Evolutionary conservation across 2,329 filamentous ascomycete species (phyloP).

Genomic region (Penicillium griseofulvum): DNA sequence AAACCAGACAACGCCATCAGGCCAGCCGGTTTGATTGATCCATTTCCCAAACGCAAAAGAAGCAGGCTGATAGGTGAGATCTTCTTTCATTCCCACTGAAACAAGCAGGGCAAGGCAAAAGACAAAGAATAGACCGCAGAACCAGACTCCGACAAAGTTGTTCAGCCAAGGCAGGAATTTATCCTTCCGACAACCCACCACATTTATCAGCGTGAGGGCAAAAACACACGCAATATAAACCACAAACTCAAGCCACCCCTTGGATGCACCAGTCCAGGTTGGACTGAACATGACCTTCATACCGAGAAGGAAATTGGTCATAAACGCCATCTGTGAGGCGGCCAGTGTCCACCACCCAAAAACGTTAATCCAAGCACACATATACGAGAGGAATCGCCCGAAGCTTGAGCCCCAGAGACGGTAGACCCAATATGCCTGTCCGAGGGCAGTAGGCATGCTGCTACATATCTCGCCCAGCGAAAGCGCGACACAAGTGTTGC

Average conservation of each 20-base stretch:
- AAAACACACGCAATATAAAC: conserved; percentile 53
- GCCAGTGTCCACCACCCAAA: conserved; percentile 59
- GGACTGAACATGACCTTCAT: conserved; percentile 55
- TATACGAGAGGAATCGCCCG: conserved; percentile 53
- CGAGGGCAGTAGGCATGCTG: conserved; percentile 59
- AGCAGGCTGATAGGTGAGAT: conserved; percentile 48
- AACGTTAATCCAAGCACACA: conserved; percentile 60
- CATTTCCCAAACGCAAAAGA: conserved; percentile 54
- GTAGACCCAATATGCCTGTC: conserved; percentile 58
- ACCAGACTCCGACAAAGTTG: conserved; percentile 56
- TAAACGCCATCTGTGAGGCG: conserved; percentile 56
- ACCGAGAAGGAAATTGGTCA: conserved; percentile 56
- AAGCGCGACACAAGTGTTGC: conserved; percentile 54
- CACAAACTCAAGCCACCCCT: conserved; percentile 55
- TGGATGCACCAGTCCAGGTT: conserved; percentile 45
- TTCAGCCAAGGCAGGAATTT: conserved; percentile 52
- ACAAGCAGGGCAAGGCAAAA: conserved; percentile 53
- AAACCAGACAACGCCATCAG: conserved; percentile 56
- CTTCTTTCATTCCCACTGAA: conserved; percentile 47
- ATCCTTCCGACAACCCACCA: conserved; percentile 51
- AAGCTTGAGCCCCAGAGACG: conserved; percentile 38
- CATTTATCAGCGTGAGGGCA: conserved; percentile 51
- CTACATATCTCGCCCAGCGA: conserved; percentile 57
- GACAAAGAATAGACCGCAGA: conserved; percentile 52
- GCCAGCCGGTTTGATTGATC: conserved; percentile 53